phyloP scores from a whole-genome alignment of 306 rosid species.

The Vigna nakashimae region DNA sequence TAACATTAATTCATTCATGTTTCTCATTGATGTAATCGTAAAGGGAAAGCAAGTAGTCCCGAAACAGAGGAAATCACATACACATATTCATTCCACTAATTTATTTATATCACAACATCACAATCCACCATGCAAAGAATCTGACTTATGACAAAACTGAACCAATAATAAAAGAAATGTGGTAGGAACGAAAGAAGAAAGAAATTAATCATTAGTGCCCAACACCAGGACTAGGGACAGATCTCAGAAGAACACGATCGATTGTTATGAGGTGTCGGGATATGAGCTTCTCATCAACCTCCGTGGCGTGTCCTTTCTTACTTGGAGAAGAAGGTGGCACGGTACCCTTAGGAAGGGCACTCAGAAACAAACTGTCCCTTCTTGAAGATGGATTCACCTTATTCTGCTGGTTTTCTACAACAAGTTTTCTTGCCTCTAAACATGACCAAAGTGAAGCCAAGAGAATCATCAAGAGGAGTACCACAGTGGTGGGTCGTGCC shows the following conservation, averaged over 20 bases:
- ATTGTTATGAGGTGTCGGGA: conserved; percentile 59
- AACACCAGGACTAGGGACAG: conserved; percentile 84
- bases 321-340: conserved; percentile 79
- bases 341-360: conserved; percentile 76
- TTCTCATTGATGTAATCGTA: conserved; percentile 8
- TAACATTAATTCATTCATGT: background rate
- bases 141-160: conserved; percentile 35
- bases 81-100: background rate
- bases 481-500: conserved; percentile 54
- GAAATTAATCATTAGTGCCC: conserved; percentile 50
- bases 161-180: conserved; percentile 12
- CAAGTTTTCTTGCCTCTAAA: conserved; percentile 59
- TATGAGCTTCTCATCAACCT: conserved; percentile 65
- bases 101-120: background rate
- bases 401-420: conserved; percentile 12
- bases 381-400: conserved; percentile 22
- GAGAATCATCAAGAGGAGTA: conserved; percentile 49
- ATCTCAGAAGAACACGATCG: conserved; percentile 52
- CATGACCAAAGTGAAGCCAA: conserved; percentile 47
- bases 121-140: conserved; percentile 16
- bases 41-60: conserved; percentile 37
- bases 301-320: conserved; percentile 63
- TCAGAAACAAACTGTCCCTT: conserved; percentile 50
- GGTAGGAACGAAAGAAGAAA: background rate
- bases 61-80: conserved; percentile 31